Percentiles rank a stretch among this genome's conserved stretches.
Conservation (phyloP, 768 basidiomycete species). For the Agaricus sinodeliciosus region DNA sequence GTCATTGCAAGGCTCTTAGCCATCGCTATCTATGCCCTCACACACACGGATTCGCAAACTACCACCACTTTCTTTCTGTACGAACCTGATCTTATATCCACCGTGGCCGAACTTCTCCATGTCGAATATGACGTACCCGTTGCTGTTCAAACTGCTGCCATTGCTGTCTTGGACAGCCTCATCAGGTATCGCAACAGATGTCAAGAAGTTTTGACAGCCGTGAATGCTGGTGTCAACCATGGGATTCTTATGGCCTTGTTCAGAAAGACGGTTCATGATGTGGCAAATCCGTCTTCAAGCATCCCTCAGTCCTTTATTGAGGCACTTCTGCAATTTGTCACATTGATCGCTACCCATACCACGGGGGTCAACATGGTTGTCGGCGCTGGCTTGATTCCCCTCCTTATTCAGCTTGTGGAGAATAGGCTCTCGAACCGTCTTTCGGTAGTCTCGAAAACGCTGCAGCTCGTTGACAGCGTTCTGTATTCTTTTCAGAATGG, state of each 20-base stretch:
- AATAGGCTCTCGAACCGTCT: conserved; percentile 64
- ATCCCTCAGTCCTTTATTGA: conserved; percentile 76
- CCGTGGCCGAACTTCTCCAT: conserved; percentile 86
- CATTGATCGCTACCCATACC: conserved; percentile 78
- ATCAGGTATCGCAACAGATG: conserved; percentile 78
- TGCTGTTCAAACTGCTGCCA: conserved; percentile 74
- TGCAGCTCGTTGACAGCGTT: conserved; percentile 89
- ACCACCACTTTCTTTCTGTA: conserved; percentile 83
- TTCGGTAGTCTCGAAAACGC: conserved; percentile 78
- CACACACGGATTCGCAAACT: conserved; percentile 73
- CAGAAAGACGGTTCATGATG: conserved; percentile 72
- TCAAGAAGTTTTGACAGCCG: conserved; percentile 80
- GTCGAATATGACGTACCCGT: conserved; percentile 67
- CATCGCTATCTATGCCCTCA: conserved; percentile 88
- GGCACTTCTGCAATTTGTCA: conserved; percentile 79
- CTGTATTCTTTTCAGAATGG: conserved; percentile 86
- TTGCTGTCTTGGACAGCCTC: conserved; percentile 87
- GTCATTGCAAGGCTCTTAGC: conserved; percentile 77
- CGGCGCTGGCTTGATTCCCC: conserved; percentile 84
- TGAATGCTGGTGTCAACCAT: conserved; percentile 95
- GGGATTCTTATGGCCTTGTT: conserved; percentile 89
- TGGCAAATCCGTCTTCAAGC: conserved; percentile 57
- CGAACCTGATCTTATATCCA: conserved; percentile 86
- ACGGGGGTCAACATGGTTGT: conserved; percentile 91
- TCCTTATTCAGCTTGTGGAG: conserved; percentile 86